phyloP scores from a whole-genome alignment of 192 early-diverging fungal species.

The Funneliformis geosporum region DNA sequence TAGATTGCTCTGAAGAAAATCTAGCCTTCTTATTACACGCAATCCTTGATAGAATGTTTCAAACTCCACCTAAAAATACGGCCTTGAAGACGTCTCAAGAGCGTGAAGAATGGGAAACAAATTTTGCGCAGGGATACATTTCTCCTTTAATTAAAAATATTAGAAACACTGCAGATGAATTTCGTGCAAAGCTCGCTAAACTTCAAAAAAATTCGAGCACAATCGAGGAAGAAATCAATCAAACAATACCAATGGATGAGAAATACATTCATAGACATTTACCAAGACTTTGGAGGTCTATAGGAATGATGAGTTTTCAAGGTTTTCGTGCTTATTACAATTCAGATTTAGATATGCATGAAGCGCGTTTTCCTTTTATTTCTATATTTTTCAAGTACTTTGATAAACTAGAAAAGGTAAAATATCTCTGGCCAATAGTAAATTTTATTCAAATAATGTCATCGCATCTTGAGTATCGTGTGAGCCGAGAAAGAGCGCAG shows the following conservation, averaged over 20 bases:
- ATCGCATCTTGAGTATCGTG: background rate
- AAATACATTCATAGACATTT: background rate
- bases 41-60: background rate
- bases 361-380: conserved; percentile 1
- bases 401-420: background rate
- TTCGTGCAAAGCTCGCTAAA: background rate
- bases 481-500: conserved; percentile 10
- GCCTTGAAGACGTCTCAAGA: background rate
- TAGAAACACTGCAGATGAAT: background rate
- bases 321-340: conserved; percentile 19
- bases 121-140: background rate
- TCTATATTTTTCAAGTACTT: conserved; percentile 28
- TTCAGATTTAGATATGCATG: background rate
- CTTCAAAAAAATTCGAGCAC: background rate
- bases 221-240: background rate
- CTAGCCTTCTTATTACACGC: conserved; percentile 15
- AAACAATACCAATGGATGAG: background rate
- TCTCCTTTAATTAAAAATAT: background rate
- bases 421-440: conserved; percentile 24
- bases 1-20: conserved; percentile 27
- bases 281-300: conserved; percentile 28
- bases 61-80: background rate
- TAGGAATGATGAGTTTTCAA: background rate
- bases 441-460: conserved; percentile 25
- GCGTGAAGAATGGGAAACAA: background rate